Percentiles rank a stretch among this genome's conserved stretches.
Evolutionary conservation across 495 filamentous ascomycete genomes (phyloP).

Genomic region (Bacidia rubella): DNA sequence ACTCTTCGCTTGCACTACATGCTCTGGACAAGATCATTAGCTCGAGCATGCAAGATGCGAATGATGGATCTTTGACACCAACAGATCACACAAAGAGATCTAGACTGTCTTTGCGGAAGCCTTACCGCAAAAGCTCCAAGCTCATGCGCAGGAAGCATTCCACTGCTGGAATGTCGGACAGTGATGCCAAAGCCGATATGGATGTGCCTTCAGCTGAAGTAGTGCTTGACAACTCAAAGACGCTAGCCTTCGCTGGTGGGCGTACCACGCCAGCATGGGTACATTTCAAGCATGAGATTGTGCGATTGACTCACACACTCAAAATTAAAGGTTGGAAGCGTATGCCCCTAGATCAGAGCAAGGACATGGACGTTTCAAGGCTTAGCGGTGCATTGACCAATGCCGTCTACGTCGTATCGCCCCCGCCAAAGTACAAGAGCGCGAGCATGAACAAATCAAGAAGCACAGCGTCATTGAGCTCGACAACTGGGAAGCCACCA

Average conservation of each 20-base stretch:
- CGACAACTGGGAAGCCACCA: constrained; percentile 36
- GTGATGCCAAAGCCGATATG: constrained; percentile 20
- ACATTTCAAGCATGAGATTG: constrained; percentile 77
- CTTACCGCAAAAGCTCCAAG: constrained; percentile 28
- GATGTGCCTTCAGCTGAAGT: constrained; percentile 63
- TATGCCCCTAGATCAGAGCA: constrained; percentile 56
- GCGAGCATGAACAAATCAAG: constrained; percentile 24
- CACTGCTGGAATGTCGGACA: constrained; percentile 48
- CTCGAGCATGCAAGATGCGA: constrained; percentile 34
- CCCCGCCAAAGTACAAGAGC: constrained; percentile 45
- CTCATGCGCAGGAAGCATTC: constrained; percentile 23
- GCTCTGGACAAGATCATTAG: constrained; percentile 53
- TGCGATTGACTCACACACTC: constrained; percentile 79
- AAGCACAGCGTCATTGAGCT: constrained; percentile 24
- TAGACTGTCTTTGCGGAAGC: constrained; percentile 26
- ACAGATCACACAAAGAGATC: constrained; percentile 23
- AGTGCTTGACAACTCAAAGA: constrained; percentile 76
- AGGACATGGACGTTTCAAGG: constrained; percentile 64
- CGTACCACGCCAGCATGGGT: constrained; percentile 57
- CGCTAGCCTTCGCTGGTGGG: constrained; percentile 54
- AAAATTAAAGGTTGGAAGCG: constrained; percentile 80
- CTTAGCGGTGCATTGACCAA: constrained; percentile 94
- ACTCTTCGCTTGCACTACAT: constrained; percentile 50
- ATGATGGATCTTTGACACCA: constrained; percentile 9
- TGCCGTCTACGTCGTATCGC: constrained; percentile 84